Evolutionary conservation across 2,329 filamentous ascomycete genomes (phyloP), one percentile per base, ranked within the genome.

Genomic region (Celoporthe dispersa): DNA sequence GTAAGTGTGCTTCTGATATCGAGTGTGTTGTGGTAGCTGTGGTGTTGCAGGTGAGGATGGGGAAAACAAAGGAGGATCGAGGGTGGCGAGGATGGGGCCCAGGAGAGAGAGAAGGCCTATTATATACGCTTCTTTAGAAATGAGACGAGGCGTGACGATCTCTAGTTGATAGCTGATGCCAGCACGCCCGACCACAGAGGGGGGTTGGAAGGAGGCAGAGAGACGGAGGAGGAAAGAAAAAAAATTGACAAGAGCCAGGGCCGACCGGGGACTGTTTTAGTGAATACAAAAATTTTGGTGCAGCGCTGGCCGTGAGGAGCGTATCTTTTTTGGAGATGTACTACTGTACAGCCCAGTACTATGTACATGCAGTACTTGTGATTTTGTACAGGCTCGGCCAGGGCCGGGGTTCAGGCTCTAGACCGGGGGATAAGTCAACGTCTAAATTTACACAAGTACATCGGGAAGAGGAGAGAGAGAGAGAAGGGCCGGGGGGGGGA

Each of bases 101-200:
- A n/a, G 65, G 22, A 22, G 68, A 66, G 44, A 48, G 44, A 48
- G 44, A 8, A 48, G 61, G 62, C 60, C 67, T 70, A 71, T 59
- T 60, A 55, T 66, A 61, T 55, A 55, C 22, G 9, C 14, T 22
- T 35, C 62, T 8, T 60, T 53, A 57, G 51, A 37, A 31, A 37
- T 37, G 28, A 66, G 64, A 55, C 61, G 64, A 66, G 37, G 39
- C 25, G 66, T 39, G 66, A 60, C 62, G 62, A 64, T 64, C 62
- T 64, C 39, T 12, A 51, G 60, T 28, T 63, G 55, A 61, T n/a
- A 19, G 28, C 25, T 51, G 48, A 59, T 48, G 41, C 62, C 41
- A 64, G 41, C 4, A 22, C 28, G 66, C 41, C 66, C 55, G 39
- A 35, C 16, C 48, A 37, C 0, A 44, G 48, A 59, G 66, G 51